Evolutionary conservation across 495 filamentous ascomycete species (phyloP).

Genomic region (Podospora pseudopauciseta): DNA sequence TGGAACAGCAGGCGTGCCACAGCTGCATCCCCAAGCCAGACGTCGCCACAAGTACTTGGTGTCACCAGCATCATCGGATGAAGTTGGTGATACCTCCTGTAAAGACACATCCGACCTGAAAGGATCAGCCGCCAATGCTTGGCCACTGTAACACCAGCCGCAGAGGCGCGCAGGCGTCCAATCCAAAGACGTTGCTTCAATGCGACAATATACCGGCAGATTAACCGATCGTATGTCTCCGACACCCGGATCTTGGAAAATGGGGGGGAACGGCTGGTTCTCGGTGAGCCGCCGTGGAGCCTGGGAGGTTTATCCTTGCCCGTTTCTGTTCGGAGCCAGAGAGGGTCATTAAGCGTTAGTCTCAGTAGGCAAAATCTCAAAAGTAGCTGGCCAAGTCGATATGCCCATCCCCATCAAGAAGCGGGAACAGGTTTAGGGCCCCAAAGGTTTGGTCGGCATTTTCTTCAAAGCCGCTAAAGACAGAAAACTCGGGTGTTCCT

Average conservation of each 20-base stretch:
- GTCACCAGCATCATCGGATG: neutral
- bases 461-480: constrained; percentile 25
- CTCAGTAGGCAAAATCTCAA: constrained; percentile 13
- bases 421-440: constrained; percentile 42
- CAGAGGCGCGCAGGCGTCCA: constrained; percentile 12
- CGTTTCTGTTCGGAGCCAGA: neutral
- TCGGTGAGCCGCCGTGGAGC: neutral
- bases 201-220: constrained; percentile 19
- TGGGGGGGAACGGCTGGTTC: constrained; percentile 8
- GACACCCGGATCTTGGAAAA: constrained; percentile 11
- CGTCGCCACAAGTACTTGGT: neutral
- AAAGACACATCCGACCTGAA: neutral
- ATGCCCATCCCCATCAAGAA: constrained; percentile 42
- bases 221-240: constrained; percentile 17
- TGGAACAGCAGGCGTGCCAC: no score
- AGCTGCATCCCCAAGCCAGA: neutral
- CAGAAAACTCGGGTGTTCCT: constrained; percentile 28
- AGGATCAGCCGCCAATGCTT: constrained; percentile 10
- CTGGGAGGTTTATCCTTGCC: neutral
- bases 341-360: no score
- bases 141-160: constrained; percentile 6
- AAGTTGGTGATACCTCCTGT: neutral
- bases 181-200: constrained; percentile 3
- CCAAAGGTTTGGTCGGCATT: constrained; percentile 40
- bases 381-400: constrained; percentile 44